A percentile compares a stretch with the other conserved stretches of the same genome.
Evolutionary conservation across 805 yeast genomes (phyloP).

Genomic region (Barnettozyma vustinii): DNA sequence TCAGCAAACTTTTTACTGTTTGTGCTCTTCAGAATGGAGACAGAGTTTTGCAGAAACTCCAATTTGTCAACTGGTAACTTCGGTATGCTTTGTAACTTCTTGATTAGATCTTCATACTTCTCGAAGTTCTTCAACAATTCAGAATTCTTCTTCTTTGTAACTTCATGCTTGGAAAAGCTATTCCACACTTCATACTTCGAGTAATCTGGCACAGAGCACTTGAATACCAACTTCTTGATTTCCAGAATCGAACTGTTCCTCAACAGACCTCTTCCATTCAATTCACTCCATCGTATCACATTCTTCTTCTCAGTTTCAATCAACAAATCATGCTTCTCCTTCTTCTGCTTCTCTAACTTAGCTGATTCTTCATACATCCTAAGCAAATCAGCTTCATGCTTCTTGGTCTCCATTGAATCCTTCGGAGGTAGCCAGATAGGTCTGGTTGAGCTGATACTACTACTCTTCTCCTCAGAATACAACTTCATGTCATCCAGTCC

Average conservation of each 20-base stretch:
- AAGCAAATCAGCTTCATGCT: slow-evolving; percentile 52
- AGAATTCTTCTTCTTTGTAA: slow-evolving; percentile 10
- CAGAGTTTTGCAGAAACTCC: slow-evolving; percentile 17
- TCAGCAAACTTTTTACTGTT: slow-evolving; percentile 12
- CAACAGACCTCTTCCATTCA: slow-evolving; percentile 11
- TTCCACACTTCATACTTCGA: slow-evolving; percentile 20
- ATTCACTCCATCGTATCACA: slow-evolving; percentile 19
- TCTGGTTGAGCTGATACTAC: slow-evolving; percentile 45
- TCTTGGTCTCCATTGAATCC: slow-evolving; percentile 42
- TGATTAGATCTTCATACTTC: slow-evolving; percentile 32
- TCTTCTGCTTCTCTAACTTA: slow-evolving; percentile 13
- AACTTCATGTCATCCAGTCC: slow-evolving; percentile 55
- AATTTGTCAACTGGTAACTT: slow-evolving; percentile 20
- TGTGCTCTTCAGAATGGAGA: slow-evolving; percentile 13
- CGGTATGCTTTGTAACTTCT: slow-evolving; percentile 6
- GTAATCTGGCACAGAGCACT: slow-evolving; percentile 20
- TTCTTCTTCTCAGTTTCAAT: slow-evolving; percentile 12
- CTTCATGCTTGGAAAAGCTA: slow-evolving; percentile 7
- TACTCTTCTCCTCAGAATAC: slow-evolving; percentile 37
- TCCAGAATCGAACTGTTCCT: slow-evolving; percentile 15
- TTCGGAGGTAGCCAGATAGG: slow-evolving; percentile 72
- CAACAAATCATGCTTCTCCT: slow-evolving; percentile 3
- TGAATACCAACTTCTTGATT: slow-evolving; percentile 20
- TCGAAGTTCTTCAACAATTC: slow-evolving; percentile 24
- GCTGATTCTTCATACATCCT: slow-evolving; percentile 29